phyloP scores from a whole-genome alignment of 2,329 filamentous ascomycete genomes.

The Cordyceps fumosorosea region DNA sequence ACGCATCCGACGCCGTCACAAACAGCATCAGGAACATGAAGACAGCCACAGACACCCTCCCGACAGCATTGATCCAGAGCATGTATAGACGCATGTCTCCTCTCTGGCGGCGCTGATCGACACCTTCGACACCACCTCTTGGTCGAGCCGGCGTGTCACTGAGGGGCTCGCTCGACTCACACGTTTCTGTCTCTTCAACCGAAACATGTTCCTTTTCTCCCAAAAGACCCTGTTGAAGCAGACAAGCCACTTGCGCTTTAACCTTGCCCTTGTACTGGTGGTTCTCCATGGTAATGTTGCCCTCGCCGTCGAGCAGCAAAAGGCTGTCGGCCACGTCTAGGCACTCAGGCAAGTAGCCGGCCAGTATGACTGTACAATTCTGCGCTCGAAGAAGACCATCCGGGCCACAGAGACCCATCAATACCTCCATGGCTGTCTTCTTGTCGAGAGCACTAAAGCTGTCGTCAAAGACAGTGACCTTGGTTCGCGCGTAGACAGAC shows the following conservation, averaged over 20 bases:
- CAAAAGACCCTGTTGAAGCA: neutral
- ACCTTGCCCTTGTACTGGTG: neutral
- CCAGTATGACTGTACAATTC: neutral
- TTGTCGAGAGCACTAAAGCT: neutral
- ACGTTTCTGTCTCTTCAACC: neutral
- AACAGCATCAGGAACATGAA: neutral
- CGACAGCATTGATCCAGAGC: neutral
- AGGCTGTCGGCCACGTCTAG: constrained; percentile 1
- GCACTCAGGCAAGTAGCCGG: neutral
- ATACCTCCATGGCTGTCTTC: neutral
- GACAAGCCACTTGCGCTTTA: neutral
- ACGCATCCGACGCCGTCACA: neutral
- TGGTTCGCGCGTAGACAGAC: neutral
- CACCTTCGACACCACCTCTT: neutral
- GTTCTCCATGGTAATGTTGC: neutral
- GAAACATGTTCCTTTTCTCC: neutral
- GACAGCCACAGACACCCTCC: neutral
- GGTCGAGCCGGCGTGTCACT: neutral
- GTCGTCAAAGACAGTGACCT: neutral
- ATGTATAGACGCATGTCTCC: neutral
- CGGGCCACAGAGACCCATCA: neutral
- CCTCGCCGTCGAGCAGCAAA: neutral
- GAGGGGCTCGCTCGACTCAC: neutral
- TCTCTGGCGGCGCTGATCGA: neutral
- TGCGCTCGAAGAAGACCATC: neutral